phyloP scores from a whole-genome alignment of 495 filamentous ascomycete species.

The Apiosordaria backusii region DNA sequence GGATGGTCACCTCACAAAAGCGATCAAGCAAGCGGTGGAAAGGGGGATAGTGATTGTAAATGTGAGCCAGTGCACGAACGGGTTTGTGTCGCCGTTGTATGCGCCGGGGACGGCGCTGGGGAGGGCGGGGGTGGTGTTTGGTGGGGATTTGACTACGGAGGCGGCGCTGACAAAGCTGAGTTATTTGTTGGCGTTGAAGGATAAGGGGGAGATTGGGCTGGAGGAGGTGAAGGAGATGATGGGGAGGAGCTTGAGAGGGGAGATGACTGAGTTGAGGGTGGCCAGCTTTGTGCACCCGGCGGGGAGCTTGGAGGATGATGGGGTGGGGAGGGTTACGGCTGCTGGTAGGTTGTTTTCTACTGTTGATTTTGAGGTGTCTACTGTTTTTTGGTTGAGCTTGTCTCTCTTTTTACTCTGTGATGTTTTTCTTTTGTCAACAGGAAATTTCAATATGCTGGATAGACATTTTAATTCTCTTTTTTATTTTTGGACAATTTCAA shows the following conservation, averaged over 20 bases:
- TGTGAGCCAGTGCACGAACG: slow-evolving; percentile 86
- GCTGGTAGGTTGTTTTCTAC: slow-evolving; percentile 24
- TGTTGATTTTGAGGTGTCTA: background rate
- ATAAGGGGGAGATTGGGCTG: slow-evolving; percentile 44
- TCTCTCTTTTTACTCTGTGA: background rate
- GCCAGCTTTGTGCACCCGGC: slow-evolving; percentile 69
- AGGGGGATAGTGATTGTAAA: slow-evolving; percentile 88
- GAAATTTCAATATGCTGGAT: slow-evolving; percentile 20
- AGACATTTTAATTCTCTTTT: background rate
- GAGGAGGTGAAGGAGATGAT: slow-evolving; percentile 66
- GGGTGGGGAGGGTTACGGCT: slow-evolving; percentile 32
- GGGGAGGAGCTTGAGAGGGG: slow-evolving; percentile 74
- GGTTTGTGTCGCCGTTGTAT: slow-evolving; percentile 86
- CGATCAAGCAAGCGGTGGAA: slow-evolving; percentile 71
- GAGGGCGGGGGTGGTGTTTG: slow-evolving; percentile 86
- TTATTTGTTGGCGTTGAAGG: slow-evolving; percentile 66
- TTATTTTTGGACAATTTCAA: slow-evolving; percentile 28
- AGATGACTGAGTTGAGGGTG: slow-evolving; percentile 71
- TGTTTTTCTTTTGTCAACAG: slow-evolving; percentile 10
- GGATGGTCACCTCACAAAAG: slow-evolving; percentile 77
- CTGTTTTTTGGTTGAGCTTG: slow-evolving; percentile 27
- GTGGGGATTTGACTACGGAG: slow-evolving; percentile 90
- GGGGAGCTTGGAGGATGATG: slow-evolving; percentile 38
- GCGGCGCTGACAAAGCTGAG: slow-evolving; percentile 91
- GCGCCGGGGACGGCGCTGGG: slow-evolving; percentile 85